A percentile compares a stretch with the other conserved stretches of the same genome.
These are phyloP conservation scores for Diplotaxis tenuifolia DNA, from an alignment of 345 rosid species.

Conservation along the genomic window DNA sequence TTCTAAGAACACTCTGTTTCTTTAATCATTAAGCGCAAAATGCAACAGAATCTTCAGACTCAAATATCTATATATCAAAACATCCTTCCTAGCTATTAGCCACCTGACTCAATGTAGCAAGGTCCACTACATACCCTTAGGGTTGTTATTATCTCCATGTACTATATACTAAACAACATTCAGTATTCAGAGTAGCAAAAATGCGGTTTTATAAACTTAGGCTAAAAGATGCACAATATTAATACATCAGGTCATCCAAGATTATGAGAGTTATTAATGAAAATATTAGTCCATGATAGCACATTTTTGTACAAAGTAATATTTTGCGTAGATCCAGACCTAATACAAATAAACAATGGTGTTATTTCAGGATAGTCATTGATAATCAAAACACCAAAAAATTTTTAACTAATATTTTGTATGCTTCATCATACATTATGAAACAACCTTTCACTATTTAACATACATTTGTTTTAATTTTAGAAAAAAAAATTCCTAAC, in stretches of 20 bases:
- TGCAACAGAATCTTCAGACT: too few species aligned
- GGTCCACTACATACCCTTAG: neutral
- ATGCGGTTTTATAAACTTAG: neutral
- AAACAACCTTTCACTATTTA: neutral
- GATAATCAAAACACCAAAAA: neutral
- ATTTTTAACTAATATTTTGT: neutral
- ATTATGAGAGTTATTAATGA: neutral
- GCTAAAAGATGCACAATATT: neutral
- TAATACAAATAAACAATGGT: neutral
- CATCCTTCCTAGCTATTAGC: too few species aligned
- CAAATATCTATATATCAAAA: too few species aligned
- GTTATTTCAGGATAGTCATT: neutral
- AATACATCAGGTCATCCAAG: neutral
- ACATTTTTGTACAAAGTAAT: neutral
- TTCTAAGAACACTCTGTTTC: constrained; percentile 21
- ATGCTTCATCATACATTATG: neutral
- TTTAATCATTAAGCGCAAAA: neutral
- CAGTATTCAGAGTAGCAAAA: neutral
- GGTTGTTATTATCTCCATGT: neutral
- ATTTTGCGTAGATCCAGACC: neutral
- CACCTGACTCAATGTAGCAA: too few species aligned
- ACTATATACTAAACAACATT: too few species aligned
- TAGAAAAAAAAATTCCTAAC: too few species aligned
- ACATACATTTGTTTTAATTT: neutral
- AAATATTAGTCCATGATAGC: neutral